Evolutionary conservation across 2,329 filamentous ascomycete genomes (phyloP), one percentile per base, ranked within the genome.

Genomic region (Fusarium sp.): DNA sequence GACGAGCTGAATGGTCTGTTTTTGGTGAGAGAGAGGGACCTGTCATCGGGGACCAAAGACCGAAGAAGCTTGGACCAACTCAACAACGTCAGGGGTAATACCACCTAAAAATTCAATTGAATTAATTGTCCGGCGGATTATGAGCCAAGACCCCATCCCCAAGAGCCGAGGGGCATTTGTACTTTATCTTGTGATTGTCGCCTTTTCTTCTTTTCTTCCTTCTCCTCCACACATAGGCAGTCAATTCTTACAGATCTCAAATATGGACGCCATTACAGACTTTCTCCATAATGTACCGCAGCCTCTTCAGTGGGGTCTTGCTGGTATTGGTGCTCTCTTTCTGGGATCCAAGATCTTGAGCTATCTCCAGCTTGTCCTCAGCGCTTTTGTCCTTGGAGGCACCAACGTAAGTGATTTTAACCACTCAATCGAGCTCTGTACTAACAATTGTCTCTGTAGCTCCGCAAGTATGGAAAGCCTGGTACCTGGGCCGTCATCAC

Each of bases 401-500:
- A 88, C 84, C 69, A 88, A 88, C 71, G 90, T 91, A 82, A 76
- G 87, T 79, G 14, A 30, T 56, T 50, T 5, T 11, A 4, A 23
- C 23, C 5, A 17, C 15, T 8, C 59, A 33, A 37, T 40, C 44
- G 20, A 8, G 6, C 13, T 32, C 1, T 23, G 35, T 30, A 38
- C 57, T 65, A 65, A 48, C 1, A n/a, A 8, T 13, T 6, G 2
- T 2, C 0, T 35, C 12, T 57, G 64, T 64, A 97, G 95, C 90
- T 99, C 64, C 91, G 91, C 76, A 94, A 92, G 74, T 98, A 97
- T 83, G 96, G 95, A 74, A 92, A 92, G 75, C 93, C 94, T 77
- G 95, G 95, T 69, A 95, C 92, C 64, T 99, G 95, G 95, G 96
- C 93, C 35, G 89, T 99, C 60, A 88, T 99, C 42, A 99, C 96